Base-by-base conservation (phyloP, 441 rosid genomes). In the Dalechampia spathulata region DNA sequence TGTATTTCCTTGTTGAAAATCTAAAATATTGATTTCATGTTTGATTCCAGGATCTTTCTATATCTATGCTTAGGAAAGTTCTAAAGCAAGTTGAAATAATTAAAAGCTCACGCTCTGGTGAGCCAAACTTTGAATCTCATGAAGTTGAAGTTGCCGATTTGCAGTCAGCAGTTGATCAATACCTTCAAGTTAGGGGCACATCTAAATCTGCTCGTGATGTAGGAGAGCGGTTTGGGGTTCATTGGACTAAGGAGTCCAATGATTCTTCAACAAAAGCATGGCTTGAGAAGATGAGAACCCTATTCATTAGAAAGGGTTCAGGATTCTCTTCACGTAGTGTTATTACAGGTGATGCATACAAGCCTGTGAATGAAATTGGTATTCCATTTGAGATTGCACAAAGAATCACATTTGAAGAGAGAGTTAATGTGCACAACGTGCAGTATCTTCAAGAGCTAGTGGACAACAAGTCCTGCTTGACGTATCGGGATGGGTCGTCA, bases 301-400 rank as follows among this genome's bases (percentile, higher is more conserved):
- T 93, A 43, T 93, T 93, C 68, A 90, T 93, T 5, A 85, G 86
- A 34, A 93, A 93, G 70, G 95, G 99, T 27, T 90, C 90, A 37
- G 99, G 99, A 36, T 93, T 90, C 56, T 90, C 97, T 49, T 93
- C 99, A 15, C 90, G 99, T n/a, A 79, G 86, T 70, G 97, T 93
- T 65, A 87, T 93, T 54, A 87, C 99, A 28, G 99, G 99, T 39
- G 99, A 93, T 72, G 77, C 95, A 3, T 93, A 80, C 58, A 83
- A 78, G 52, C 65, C 43, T 49, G 99, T 90, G 11, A 81, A 82
- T 61, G 89, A 90, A 60, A 84, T 93, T 64, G 99, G 96, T 0
- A 72, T 90, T 25, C 99, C 97, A 12, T 66, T 49, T 42, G 99
- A 90, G 55, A 70, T 93, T 57, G 99, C 99, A 1, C 96, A 81